Conservation (phyloP, 2,329 filamentous ascomycete genomes). For the Fusarium avenaceum region DNA sequence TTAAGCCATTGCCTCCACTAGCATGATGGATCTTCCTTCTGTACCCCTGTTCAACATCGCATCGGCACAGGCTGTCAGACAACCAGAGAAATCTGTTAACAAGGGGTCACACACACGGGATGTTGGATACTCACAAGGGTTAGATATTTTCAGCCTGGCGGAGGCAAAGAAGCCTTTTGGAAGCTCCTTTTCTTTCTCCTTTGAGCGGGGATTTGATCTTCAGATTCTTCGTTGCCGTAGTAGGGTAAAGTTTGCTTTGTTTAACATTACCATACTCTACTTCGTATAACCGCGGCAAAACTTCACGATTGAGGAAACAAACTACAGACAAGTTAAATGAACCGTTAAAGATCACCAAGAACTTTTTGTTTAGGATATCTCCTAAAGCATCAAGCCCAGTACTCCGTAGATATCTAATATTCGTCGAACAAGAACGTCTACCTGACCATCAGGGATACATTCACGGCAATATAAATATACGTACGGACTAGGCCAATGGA, state of each 20-base stretch:
- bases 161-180: conserved; percentile 32
- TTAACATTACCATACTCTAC: not conserved
- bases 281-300: not conserved
- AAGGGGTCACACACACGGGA: conserved; percentile 17
- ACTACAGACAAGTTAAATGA: not conserved
- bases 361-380: not conserved
- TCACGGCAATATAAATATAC: not conserved
- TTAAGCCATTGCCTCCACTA: conserved; percentile 15
- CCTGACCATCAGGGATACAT: not conserved
- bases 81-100: conserved; percentile 23
- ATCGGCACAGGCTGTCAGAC: conserved; percentile 27
- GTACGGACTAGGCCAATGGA: too few relatives aligned
- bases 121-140: conserved; percentile 13
- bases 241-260: not conserved
- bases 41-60: conserved; percentile 9
- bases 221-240: conserved; percentile 6
- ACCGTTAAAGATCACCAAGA: not conserved
- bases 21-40: conserved; percentile 39
- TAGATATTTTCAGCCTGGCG: conserved; percentile 24
- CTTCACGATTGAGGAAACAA: not conserved
- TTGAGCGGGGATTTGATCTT: conserved; percentile 12
- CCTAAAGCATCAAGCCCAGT: not conserved
- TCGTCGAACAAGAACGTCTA: not conserved
- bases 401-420: not conserved
- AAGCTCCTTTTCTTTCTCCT: conserved; percentile 11